Conservation (phyloP, 176 grass and related monocot species). For the Oryza punctata region DNA sequence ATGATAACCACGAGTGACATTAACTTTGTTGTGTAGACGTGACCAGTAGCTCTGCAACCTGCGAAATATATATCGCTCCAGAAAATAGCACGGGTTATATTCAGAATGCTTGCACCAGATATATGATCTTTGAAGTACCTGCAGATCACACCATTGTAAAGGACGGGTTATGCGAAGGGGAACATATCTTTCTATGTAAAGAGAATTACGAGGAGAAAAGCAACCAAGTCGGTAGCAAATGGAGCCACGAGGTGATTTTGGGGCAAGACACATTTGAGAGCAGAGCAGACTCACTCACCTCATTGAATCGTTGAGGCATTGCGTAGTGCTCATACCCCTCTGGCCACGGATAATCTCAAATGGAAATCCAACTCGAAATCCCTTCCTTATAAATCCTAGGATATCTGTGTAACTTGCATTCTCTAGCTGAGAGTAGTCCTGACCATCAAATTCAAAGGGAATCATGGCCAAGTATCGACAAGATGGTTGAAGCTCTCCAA, state of each 20-base stretch:
- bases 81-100: not conserved
- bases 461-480: slow-evolving; percentile 37
- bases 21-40: not conserved
- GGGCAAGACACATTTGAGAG: not conserved
- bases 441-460: not conserved
- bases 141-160: not conserved
- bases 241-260: no score
- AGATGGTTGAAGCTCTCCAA: not conserved
- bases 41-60: not conserved
- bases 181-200: no score
- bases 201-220: no score
- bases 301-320: not conserved
- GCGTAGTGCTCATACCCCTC: not conserved
- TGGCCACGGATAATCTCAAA: no score
- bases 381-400: not conserved
- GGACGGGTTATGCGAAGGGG: no score
- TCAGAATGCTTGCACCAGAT: not conserved
- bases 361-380: not conserved
- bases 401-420: not conserved
- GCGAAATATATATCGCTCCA: not conserved
- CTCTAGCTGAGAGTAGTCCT: not conserved
- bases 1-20: not conserved
- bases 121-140: not conserved
- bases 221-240: no score
- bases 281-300: slow-evolving; percentile 6